Base-by-base conservation (phyloP, 2,329 filamentous ascomycete species). In the Colletotrichum scovillei region DNA sequence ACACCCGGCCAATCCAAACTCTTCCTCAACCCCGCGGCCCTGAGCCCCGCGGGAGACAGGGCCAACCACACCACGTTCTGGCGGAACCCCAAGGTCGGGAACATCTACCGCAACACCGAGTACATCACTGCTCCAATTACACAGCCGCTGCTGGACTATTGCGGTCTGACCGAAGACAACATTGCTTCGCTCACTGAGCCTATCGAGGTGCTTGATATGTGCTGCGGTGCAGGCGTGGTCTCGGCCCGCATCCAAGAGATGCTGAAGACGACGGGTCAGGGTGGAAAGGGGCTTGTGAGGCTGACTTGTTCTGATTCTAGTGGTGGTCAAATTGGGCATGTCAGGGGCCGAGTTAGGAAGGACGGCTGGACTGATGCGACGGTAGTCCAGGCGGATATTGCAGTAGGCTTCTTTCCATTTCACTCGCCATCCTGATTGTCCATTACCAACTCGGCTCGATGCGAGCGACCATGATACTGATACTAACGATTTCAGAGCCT, bases 141-240 rank as follows among this genome's bases (percentile, higher is more conserved):
- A 2, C 67, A 38, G n/a, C 49, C 67, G 2, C 59, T 69, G 8
- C 24, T 69, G 3, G 59, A 69, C 9, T 52, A 57, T 7, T 69
- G 58, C 28, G 67, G 67, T 2, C 14, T 69, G 49, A 58, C 59
- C 1, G 59, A 53, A 3, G 4, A 57, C 2, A 32, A 35, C 16
- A 46, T 69, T 12, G 58, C 67, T 19, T 42, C 59, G n/a, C 35
- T 64, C 42, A 5, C 46, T 5, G 32, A 49, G 9, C 58, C 67
- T 3, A 16, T 69, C n/a, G 59, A 64, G 14, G 67, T 69, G 1
- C 38, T 69, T 11, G 67, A 69, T 28, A 64, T 69, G 67, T 69
- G 67, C 8, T 69, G 67, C 35, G 67, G 67, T 14, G 59, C 67
- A 7, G 67, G 67, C 3, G 67, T 69, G 11, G 67, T 69, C 0